These are phyloP conservation scores for Pseudodiploospora longispora DNA, from an alignment of 2,329 filamentous ascomycete species.

Conservation along the genomic window DNA sequence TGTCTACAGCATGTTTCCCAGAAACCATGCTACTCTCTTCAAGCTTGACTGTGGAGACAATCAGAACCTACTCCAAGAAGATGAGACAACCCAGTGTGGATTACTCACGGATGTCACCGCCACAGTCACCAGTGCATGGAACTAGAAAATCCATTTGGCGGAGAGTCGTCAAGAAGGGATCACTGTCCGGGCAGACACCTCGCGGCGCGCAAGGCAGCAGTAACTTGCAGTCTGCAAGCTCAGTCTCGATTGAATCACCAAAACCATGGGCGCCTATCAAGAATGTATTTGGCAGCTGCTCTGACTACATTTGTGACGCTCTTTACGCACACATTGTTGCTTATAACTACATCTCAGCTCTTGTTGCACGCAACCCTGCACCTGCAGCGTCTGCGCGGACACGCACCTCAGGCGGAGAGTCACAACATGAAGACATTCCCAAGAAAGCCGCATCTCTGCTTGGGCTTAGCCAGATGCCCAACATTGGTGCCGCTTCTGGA, in stretches of 20 bases:
- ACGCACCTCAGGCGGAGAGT: conserved; percentile 14
- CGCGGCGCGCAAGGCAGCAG: conserved; percentile 2
- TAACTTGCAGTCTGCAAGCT: conserved; percentile 9
- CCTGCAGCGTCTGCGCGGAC: conserved; percentile 8
- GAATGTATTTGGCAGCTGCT: conserved; percentile 43
- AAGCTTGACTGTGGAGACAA: conserved; percentile 49
- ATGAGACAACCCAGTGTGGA: conserved; percentile 33
- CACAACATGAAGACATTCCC: conserved; percentile 31
- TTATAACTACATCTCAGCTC: conserved; percentile 47
- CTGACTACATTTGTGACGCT: conserved; percentile 49
- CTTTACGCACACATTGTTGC: conserved; percentile 52
- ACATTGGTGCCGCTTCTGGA: conserved; percentile 10
- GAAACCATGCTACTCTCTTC: conserved; percentile 50
- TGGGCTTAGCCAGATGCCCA: conserved; percentile 30
- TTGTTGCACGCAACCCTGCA: conserved; percentile 18
- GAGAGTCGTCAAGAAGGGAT: conserved; percentile 21
- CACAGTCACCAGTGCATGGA: conserved; percentile 9
- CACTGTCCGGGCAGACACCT: conserved; percentile 1
- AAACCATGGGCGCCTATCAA: conserved; percentile 38
- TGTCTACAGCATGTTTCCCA: conserved; percentile 49
- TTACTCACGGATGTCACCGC: conserved; percentile 11
- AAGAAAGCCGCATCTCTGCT: conserved; percentile 45
- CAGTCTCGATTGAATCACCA: conserved; percentile 12
- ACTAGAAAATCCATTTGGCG: conserved; percentile 27
- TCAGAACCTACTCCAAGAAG: conserved; percentile 47